Percentiles rank a stretch among this genome's conserved stretches.
Evolutionary conservation across 352 stramenopile species (phyloP).

Genomic region (Discostella stelligera): DNA sequence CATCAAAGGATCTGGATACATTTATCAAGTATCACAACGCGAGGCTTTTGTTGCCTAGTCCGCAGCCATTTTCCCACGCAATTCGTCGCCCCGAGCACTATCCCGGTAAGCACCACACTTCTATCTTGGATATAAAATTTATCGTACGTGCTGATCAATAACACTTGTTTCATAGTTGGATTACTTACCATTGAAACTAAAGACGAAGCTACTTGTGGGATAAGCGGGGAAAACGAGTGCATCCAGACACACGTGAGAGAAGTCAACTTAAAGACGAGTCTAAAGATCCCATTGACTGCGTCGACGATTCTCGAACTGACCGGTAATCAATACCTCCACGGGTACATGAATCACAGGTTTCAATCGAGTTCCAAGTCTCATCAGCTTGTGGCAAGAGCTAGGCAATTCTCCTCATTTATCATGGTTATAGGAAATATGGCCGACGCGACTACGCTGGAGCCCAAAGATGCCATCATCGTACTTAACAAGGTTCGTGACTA

Average conservation of each 20-base stretch:
- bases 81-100: constrained; percentile 55
- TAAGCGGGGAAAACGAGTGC: constrained; percentile 24
- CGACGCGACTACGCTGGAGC: constrained; percentile 62
- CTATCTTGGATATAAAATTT: neutral
- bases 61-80: constrained; percentile 64
- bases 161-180: constrained; percentile 29
- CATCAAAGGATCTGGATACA: constrained; percentile 53
- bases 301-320: constrained; percentile 70
- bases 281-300: constrained; percentile 58
- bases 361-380: constrained; percentile 10
- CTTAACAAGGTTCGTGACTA: constrained; percentile 67
- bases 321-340: constrained; percentile 67
- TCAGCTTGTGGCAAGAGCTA: constrained; percentile 65
- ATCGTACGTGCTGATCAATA: too few relatives aligned
- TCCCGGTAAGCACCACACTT: constrained; percentile 17
- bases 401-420: constrained; percentile 84
- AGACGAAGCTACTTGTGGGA: constrained; percentile 3
- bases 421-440: constrained; percentile 81
- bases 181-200: constrained; percentile 48
- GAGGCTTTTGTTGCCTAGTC: constrained; percentile 43
- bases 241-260: constrained; percentile 39
- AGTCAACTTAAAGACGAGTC: constrained; percentile 35
- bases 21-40: constrained; percentile 71
- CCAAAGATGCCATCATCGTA: constrained; percentile 83
- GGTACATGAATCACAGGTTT: constrained; percentile 63